Evolutionary conservation across 2,329 filamentous ascomycete species (phyloP).

Genomic region (Teratosphaeria epicoccoides): DNA sequence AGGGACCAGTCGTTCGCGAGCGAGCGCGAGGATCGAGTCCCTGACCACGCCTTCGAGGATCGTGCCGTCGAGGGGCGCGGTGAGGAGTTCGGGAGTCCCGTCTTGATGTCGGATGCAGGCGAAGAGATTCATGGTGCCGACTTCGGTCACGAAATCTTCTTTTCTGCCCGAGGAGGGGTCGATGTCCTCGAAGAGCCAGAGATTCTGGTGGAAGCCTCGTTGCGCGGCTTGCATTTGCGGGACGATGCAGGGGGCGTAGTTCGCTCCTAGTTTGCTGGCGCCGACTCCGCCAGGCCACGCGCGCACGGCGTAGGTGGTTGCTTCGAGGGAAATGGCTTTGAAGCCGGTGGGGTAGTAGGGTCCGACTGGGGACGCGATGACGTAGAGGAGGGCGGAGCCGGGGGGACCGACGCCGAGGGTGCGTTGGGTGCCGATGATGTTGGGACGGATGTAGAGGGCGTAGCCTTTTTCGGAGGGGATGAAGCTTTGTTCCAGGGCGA

Average conservation of each 20-base stretch:
- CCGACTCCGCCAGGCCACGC: conserved; percentile 97
- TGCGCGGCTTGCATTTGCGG: conserved; percentile 86
- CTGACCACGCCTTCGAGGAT: conserved; percentile 92
- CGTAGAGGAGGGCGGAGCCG: conserved; percentile 79
- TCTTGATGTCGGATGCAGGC: conserved; percentile 77
- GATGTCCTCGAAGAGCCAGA: conserved; percentile 84
- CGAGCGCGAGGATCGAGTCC: conserved; percentile 80
- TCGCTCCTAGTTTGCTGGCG: conserved; percentile 96
- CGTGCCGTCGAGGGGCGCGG: conserved; percentile 91
- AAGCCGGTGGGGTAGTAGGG: conserved; percentile 98
- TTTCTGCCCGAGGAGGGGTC: conserved; percentile 22
- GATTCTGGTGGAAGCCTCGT: conserved; percentile 92
- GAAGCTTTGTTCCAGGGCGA: conserved; percentile 73
- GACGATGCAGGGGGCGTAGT: conserved; percentile 98
- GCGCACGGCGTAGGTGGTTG: conserved; percentile 79
- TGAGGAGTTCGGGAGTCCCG: conserved; percentile 83
- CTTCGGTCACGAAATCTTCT: conserved; percentile 91
- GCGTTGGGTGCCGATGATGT: conserved; percentile 92
- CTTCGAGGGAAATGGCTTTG: conserved; percentile 91
- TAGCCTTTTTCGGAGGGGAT: conserved; percentile 75
- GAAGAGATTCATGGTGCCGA: conserved; percentile 99
- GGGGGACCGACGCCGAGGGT: conserved; percentile 90
- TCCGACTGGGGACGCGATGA: conserved; percentile 92
- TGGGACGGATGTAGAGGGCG: conserved; percentile 89
- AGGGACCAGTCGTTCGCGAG: conserved; percentile 68